Evolutionary conservation across 345 rosid species (phyloP), one percentile per base, ranked within the genome.

Genomic region (Draba incana): DNA sequence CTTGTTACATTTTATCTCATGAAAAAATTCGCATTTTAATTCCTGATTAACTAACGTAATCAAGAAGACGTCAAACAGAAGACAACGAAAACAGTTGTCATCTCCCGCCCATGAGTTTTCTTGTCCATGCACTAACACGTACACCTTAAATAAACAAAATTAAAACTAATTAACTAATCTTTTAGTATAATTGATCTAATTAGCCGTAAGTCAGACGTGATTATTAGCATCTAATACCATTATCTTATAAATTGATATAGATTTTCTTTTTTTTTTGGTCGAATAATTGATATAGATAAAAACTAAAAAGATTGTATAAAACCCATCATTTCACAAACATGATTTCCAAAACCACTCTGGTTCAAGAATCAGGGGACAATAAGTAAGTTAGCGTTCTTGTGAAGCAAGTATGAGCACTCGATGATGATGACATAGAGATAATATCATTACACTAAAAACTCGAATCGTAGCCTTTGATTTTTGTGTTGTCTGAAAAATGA

Each of bases 381-480:
- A 24, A 35, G 24, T 37, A 16, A 8, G 25, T 13, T 53, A 45
- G 78, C 78, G 78, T 67, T 74, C 71, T 67, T 27, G 63, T 54
- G 78, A 74, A 74, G 78, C 73, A 74, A 66, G 72, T 15, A 30
- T 35, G 25, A 8, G 48, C 50, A 72, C 76, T 72, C 41, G 23
- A 67, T 35, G 39, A 67, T 46, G 78, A 33, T 33, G 37, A 33
- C 7, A 15, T 33, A 60, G 12, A 50, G 14, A 33, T 33, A 33
- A 30, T 44, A 67, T 74, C 68, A 74, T 74, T 60, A 67, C 73
- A 50, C 51, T 45, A 14, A 45, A 60, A 35, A 45, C 14, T 53
- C n/a, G 10, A 45, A 67, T 74, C 30, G 2, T 15, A 54, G 58
- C 73, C 78, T 68, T 67, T 39, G 77, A 53, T 8, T 13, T 8